Base-by-base conservation (phyloP, 805 yeast genomes). In the Metschnikowia cubensis region DNA sequence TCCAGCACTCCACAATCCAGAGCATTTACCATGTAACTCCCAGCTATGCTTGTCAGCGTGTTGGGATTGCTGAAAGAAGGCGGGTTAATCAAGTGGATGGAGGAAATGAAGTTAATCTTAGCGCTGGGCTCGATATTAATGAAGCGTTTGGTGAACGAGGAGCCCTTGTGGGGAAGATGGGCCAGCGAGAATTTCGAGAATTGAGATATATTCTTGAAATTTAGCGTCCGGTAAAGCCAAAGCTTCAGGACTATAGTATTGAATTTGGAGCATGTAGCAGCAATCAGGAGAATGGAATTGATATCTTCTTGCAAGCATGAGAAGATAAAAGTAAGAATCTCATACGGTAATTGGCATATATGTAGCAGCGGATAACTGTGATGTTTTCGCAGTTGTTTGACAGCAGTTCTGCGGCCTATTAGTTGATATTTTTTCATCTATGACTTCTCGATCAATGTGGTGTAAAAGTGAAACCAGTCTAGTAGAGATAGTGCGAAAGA, bases 321-420 rank as follows among this genome's bases (percentile, higher is more conserved):
- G 25, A 76, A 63, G 21, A 76, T 65, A 35, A 62, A 60, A n/a
- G 66, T 50, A 2, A 77, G 50, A 6, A 77, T 59, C 53, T 77
- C 82, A n/a, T 60, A 56, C 6, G 82, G 81, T 1, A 76, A 59
- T 10, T 75, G 71, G 49, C 67, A 60, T 2, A 77, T 35, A 36
- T 75, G 75, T 11, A 55, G 49, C 6, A 55, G 45, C 2, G 70
- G 66, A 48, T 73, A 73, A 7, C 43, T 8, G 15, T 35, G 40
- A 10, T 14, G 37, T 35, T 34, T 40, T 35, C 56, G 51, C 32
- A 45, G 47, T 22, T 41, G 40, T 41, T 48, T 42, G 4, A 63
- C 54, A 2, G 57, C 58, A 43, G 59, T 64, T 55, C 63, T 67
- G 20, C 72, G 50, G 18, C 79, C 79, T 41, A 75, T 73, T 5